Percentiles rank a stretch among this genome's conserved stretches.
Conservation (phyloP, 768 basidiomycete species). For the Mycena leptocephala region DNA sequence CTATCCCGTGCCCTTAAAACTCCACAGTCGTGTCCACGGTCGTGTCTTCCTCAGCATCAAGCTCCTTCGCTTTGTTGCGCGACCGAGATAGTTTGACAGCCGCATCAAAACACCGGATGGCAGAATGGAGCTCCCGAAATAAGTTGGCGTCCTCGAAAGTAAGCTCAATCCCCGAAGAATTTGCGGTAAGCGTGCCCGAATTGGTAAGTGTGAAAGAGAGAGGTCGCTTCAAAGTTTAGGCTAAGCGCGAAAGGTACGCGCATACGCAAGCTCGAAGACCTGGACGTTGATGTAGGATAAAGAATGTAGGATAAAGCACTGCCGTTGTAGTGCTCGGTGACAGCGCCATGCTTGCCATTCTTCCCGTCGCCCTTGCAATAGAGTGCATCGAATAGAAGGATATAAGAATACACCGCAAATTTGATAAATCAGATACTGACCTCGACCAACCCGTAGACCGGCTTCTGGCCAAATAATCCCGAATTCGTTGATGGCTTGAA, state of each 20-base stretch:
- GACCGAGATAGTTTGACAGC: not conserved
- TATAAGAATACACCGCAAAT: not conserved
- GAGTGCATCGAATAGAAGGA: slow-evolving; percentile 32
- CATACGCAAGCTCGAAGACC: slow-evolving; percentile 13
- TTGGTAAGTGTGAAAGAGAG: no score
- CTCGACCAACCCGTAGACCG: not conserved
- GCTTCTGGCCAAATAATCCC: slow-evolving; percentile 4
- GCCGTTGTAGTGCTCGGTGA: slow-evolving; percentile 40
- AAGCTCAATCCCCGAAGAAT: not conserved
- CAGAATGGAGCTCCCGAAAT: not conserved
- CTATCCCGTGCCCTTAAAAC: no score
- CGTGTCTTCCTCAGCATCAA: not conserved
- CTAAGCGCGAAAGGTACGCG: not conserved
- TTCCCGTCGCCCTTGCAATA: slow-evolving; percentile 47
- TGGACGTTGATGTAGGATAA: slow-evolving; percentile 43
- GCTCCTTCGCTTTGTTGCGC: not conserved
- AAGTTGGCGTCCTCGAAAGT: not conserved
- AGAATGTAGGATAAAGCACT: no score
- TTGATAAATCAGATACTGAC: not conserved
- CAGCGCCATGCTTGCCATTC: slow-evolving; percentile 41
- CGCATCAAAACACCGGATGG: no score
- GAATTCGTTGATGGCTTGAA: not conserved
- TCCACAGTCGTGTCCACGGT: no score
- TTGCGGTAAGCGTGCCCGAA: not conserved
- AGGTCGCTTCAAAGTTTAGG: no score